Percentiles rank a stretch among this genome's conserved stretches.
These are phyloP conservation scores for Solanum appendiculatum DNA, from an alignment of 257 asterid genomes.

Conservation along the genomic window DNA sequence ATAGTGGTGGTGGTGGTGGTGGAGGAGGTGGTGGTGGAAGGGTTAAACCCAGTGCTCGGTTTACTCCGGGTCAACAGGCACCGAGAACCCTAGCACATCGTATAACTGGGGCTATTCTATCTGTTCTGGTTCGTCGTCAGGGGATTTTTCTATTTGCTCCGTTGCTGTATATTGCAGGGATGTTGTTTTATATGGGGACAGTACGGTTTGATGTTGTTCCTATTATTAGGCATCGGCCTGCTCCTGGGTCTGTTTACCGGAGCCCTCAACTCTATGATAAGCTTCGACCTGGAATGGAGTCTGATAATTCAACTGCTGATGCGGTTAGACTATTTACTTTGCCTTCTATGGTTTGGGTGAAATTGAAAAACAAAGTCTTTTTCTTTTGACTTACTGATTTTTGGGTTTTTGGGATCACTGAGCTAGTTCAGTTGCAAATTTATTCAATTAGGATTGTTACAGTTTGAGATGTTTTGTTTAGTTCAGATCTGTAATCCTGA, in stretches of 20 bases:
- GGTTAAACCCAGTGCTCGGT: slow-evolving; percentile 15
- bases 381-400: background rate
- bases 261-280: slow-evolving; percentile 78
- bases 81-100: slow-evolving; percentile 52
- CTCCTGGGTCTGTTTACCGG: slow-evolving; percentile 80
- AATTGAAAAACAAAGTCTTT: background rate
- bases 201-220: slow-evolving; percentile 81
- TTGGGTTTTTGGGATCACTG: background rate
- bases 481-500: background rate
- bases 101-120: slow-evolving; percentile 57
- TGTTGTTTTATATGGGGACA: slow-evolving; percentile 93
- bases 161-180: slow-evolving; percentile 65
- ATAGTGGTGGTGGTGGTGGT: background rate
- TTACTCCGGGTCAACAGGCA: slow-evolving; percentile 40
- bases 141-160: slow-evolving; percentile 92
- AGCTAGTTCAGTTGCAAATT: background rate
- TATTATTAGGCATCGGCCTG: slow-evolving; percentile 32
- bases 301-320: slow-evolving; percentile 71
- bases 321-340: slow-evolving; percentile 47
- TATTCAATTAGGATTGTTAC: background rate
- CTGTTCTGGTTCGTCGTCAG: slow-evolving; percentile 64
- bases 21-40: background rate
- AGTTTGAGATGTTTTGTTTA: background rate
- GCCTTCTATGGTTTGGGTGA: background rate
- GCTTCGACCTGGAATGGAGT: slow-evolving; percentile 60